phyloP scores from a whole-genome alignment of 1,139 yeast genomes.

The Lodderomyces pseudojiufengensis region DNA sequence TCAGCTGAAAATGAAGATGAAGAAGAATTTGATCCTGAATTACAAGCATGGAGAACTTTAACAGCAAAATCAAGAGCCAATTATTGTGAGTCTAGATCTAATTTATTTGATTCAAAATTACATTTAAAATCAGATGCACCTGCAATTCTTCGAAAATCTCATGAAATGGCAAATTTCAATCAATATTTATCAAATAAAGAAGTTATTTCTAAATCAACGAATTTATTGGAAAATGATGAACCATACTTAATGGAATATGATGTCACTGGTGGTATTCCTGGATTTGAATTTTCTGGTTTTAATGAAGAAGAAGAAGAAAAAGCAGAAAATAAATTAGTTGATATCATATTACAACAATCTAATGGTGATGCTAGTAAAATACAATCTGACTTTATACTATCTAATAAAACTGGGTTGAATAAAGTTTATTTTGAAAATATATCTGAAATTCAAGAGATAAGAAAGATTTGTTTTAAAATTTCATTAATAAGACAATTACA shows the following conservation, averaged over 20 bases:
- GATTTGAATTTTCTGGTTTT: conserved; percentile 50
- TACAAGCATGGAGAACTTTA: conserved; percentile 75
- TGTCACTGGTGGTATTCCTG: conserved; percentile 76
- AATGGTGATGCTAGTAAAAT: conserved; percentile 26
- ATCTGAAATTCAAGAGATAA: conserved; percentile 76
- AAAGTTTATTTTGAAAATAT: conserved; percentile 63
- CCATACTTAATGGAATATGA: conserved; percentile 82
- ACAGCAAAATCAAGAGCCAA: conserved; percentile 80
- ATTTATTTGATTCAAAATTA: conserved; percentile 54
- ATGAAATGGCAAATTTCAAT: conserved; percentile 55
- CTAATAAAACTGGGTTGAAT: conserved; percentile 55
- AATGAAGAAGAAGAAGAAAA: conserved; percentile 44
- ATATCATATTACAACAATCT: conserved; percentile 30
- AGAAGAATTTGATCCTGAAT: conserved; percentile 61
- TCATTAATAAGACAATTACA: conserved; percentile 89
- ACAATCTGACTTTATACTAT: conserved; percentile 30
- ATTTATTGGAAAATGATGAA: conserved; percentile 56
- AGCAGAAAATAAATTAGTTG: conserved; percentile 49
- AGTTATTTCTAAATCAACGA: conserved; percentile 36
- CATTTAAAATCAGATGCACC: conserved; percentile 62
- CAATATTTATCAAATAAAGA: conserved; percentile 44
- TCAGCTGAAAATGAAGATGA: conserved; percentile 36
- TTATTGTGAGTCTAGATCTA: conserved; percentile 66
- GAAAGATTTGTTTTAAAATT: conserved; percentile 85
- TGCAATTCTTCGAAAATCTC: conserved; percentile 61